Conservation (phyloP, 306 rosid genomes). For the Sindora glabra region DNA sequence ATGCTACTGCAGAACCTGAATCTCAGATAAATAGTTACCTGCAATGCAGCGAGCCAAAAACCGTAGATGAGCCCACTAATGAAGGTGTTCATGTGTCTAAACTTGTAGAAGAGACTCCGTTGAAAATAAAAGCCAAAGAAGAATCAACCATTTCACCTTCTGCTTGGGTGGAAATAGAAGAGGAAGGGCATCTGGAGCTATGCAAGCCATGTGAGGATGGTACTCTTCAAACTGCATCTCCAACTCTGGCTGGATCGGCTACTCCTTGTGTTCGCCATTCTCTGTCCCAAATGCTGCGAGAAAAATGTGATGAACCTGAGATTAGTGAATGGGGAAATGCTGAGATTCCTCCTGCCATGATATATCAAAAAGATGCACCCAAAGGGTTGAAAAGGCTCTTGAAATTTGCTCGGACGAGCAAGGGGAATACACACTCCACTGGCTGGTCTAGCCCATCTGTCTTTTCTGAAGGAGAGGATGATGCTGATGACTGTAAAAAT, state of each 20-base stretch:
- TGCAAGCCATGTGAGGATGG: slow-evolving; percentile 36
- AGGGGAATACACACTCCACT: slow-evolving; percentile 59
- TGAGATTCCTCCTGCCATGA: slow-evolving; percentile 74
- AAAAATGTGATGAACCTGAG: slow-evolving; percentile 81
- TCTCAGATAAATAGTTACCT: slow-evolving; percentile 33
- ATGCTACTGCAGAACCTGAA: slow-evolving; percentile 39
- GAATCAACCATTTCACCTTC: slow-evolving; percentile 71
- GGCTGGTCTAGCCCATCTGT: slow-evolving; percentile 95
- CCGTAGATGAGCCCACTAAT: slow-evolving; percentile 31
- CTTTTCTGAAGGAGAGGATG: slow-evolving; percentile 98
- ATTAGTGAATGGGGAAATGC: slow-evolving; percentile 87
- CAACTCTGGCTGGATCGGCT: slow-evolving; percentile 34
- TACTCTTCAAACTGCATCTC: slow-evolving; percentile 38
- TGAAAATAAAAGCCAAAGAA: slow-evolving; percentile 47
- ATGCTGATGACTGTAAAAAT: slow-evolving; percentile 54
- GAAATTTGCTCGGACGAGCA: slow-evolving; percentile 91
- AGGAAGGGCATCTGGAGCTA: slow-evolving; percentile 51
- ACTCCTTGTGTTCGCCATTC: slow-evolving; percentile 91
- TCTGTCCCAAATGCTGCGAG: slow-evolving; percentile 95
- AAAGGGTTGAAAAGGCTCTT: slow-evolving; percentile 92
- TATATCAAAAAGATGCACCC: slow-evolving; percentile 84
- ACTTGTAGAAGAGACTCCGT: slow-evolving; percentile 40
- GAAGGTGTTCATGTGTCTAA: slow-evolving; percentile 30
- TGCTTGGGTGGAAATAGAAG: slow-evolving; percentile 92
- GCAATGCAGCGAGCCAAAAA: slow-evolving; percentile 36